Percentiles rank a stretch among this genome's conserved stretches.
phyloP scores from a whole-genome alignment of 306 rosid species.

The Medicago ruthenica region DNA sequence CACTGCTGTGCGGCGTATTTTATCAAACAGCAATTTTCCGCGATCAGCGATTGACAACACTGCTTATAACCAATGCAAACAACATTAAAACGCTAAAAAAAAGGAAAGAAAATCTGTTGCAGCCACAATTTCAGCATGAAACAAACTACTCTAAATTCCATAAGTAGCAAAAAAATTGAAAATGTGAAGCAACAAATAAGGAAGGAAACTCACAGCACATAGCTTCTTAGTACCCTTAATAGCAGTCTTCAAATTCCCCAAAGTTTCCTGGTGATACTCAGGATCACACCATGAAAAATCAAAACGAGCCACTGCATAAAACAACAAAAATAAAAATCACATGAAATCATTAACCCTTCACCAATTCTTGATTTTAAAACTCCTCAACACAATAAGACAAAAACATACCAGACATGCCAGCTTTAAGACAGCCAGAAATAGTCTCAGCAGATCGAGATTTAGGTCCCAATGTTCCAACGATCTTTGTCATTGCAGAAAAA shows the following conservation, averaged over 20 bases:
- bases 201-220: conserved; percentile 80
- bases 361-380: neutral
- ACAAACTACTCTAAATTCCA: too few relatives aligned
- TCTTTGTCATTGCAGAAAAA: conserved; percentile 95
- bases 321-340: conserved; percentile 18
- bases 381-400: neutral
- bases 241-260: conserved; percentile 88
- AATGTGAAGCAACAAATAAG: too few relatives aligned
- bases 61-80: too few relatives aligned
- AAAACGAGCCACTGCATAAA: conserved; percentile 84
- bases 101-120: too few relatives aligned
- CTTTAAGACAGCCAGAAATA: conserved; percentile 82
- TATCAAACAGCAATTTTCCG: too few relatives aligned
- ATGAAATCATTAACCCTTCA: conserved; percentile 25
- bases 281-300: conserved; percentile 89
- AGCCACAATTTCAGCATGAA: too few relatives aligned
- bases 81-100: too few relatives aligned
- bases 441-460: conserved; percentile 80
- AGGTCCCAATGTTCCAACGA: conserved; percentile 96
- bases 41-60: too few relatives aligned
- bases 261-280: conserved; percentile 86
- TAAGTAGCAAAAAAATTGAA: too few relatives aligned
- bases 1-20: too few relatives aligned
- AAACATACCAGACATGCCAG: conserved; percentile 94
- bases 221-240: conserved; percentile 89